These are phyloP conservation scores for Citeromyces nyonsensis DNA, from an alignment of 805 yeast species.

Conservation along the genomic window DNA sequence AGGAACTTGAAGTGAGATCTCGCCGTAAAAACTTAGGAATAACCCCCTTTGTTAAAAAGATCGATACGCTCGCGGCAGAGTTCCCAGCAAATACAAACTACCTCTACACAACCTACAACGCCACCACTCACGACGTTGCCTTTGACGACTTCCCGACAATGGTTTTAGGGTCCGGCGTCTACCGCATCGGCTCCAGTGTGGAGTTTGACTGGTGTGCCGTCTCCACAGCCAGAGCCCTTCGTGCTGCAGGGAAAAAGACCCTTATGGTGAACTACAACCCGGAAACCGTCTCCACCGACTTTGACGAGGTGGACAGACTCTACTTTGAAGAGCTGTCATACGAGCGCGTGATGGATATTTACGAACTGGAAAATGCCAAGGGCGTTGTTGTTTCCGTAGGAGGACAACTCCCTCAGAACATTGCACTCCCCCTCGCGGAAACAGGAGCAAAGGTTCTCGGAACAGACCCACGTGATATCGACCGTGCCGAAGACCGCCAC, in stretches of 20 bases:
- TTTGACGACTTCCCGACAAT: constrained; percentile 85
- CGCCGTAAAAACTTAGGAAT: constrained; percentile 70
- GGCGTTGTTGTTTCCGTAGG: constrained; percentile 96
- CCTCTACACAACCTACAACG: constrained; percentile 91
- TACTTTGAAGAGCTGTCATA: constrained; percentile 91
- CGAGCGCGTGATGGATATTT: constrained; percentile 95
- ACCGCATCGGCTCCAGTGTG: constrained; percentile 95
- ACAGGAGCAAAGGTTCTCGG: constrained; percentile 85
- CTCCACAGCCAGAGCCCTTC: constrained; percentile 84
- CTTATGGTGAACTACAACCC: constrained; percentile 97
- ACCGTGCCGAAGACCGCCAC: constrained; percentile 96
- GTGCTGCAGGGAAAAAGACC: constrained; percentile 78
- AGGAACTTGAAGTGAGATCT: constrained; percentile 72
- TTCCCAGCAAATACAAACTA: constrained; percentile 97
- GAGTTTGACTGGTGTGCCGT: constrained; percentile 99
- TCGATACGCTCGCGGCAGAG: constrained; percentile 96
- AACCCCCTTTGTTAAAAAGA: constrained; percentile 88
- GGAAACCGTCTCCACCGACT: constrained; percentile 96
- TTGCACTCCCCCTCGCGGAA: constrained; percentile 70
- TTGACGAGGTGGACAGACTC: constrained; percentile 93
- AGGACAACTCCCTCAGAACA: constrained; percentile 96
- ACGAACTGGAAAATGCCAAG: constrained; percentile 76
- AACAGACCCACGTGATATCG: constrained; percentile 88
- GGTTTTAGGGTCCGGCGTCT: constrained; percentile 98
- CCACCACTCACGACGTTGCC: constrained; percentile 66